Evolutionary conservation across 345 rosid species (phyloP), one percentile per base, ranked within the genome.

Genomic region (Brassica napus): DNA sequence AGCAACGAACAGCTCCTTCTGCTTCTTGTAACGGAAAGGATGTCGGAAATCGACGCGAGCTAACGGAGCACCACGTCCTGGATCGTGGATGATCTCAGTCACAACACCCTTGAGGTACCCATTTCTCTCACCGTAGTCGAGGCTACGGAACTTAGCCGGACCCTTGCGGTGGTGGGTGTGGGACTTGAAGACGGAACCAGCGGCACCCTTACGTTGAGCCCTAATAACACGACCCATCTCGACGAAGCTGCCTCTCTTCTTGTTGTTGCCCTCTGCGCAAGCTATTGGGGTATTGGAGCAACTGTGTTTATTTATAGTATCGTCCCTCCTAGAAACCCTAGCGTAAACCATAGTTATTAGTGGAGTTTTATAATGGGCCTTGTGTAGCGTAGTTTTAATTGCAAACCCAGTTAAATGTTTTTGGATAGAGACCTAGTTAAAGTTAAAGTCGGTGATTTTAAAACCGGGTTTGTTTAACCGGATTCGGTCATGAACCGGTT

Each of bases 121-220:
- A 18, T 89, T 83, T 3, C 93, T 84, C 79, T 89, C 91, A 1
- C 91, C 86, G 68, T 74, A 89, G 18, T 88, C 93, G 60, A 89
- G 89, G 30, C 85, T 81, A 5, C 90, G 86, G 85, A 89, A 89
- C 37, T 89, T 82, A 7, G 91, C 90, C 1, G 93, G 90, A 8
- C 91, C 93, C 84, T 89, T 89, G 18, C 91, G 88, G 84, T 87
- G 89, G 81, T 89, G 91, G 24, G 89, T 87, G 69, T 89, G 91
- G 4, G 91, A 79, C 79, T 87, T 88, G 89, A 88, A 89, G 66
- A 89, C 93, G 6, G 93, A 89, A 9, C 91, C 91, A 1, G 91
- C 93, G 0, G 91, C 88, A 68, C 93, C 93, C 84, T 89, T 89
- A 69, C 91, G 84, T 59, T 88, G 93, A 14, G 90, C 89, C 34